phyloP scores from a whole-genome alignment of 495 filamentous ascomycete genomes.

The Niebla homalea region DNA sequence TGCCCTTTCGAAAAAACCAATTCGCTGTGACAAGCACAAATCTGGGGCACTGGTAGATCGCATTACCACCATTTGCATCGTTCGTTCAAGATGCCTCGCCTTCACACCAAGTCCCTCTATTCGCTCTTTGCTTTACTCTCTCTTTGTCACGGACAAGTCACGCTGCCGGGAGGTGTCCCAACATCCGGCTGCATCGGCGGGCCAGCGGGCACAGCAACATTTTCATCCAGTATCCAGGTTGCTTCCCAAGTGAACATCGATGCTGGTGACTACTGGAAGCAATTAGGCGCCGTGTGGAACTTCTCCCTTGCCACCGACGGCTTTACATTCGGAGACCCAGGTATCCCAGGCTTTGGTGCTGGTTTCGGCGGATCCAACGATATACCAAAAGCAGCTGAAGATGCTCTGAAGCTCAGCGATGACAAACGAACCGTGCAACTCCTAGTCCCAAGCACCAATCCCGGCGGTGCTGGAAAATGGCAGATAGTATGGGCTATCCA shows the following conservation, averaged over 20 bases:
- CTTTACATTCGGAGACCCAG: neutral
- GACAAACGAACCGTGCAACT: conserved; percentile 2
- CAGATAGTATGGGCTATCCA: conserved; percentile 3
- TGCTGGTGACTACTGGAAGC: conserved; percentile 10
- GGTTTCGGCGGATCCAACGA: neutral
- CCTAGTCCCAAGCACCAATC: neutral
- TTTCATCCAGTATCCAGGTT: neutral
- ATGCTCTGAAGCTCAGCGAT: conserved; percentile 4
- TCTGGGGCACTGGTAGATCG: too few species aligned
- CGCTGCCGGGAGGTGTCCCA: neutral
- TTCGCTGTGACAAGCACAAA: too few species aligned
- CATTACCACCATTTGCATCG: too few species aligned
- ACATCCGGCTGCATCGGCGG: neutral
- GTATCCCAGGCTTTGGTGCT: conserved; percentile 3
- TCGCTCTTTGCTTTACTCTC: neutral
- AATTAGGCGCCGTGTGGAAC: conserved; percentile 5
- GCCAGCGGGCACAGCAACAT: neutral
- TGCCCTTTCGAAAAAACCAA: too few species aligned
- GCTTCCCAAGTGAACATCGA: neutral
- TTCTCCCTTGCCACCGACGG: conserved; percentile 8
- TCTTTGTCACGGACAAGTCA: neutral
- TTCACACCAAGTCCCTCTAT: too few species aligned
- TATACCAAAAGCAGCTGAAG: neutral
- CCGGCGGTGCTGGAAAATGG: neutral
- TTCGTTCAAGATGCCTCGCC: too few species aligned